Evolutionary conservation across 2,329 filamentous ascomycete genomes (phyloP).

Genomic region (Fonsecaea pedrosoi): DNA sequence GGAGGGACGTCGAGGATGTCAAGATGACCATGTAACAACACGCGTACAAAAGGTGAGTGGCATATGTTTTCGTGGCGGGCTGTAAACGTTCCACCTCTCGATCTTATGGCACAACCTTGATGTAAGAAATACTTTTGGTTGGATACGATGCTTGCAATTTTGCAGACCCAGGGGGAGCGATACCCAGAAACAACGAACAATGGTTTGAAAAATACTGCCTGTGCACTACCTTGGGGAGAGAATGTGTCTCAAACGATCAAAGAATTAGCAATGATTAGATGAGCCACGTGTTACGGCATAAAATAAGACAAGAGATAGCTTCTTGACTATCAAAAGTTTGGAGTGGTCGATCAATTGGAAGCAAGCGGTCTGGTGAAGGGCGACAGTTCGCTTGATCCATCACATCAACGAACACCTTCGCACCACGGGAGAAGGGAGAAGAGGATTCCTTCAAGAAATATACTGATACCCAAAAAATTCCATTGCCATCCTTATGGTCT

Average conservation of each 20-base stretch:
- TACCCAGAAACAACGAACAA: not conserved
- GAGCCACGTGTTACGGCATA: constrained; percentile 2
- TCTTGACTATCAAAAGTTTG: not conserved
- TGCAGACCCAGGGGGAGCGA: not conserved
- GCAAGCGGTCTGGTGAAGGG: not conserved
- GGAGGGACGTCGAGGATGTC: constrained; percentile 10
- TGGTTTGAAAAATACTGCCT: not conserved
- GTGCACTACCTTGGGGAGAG: not conserved
- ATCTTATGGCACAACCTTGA: not conserved
- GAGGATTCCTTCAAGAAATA: not conserved
- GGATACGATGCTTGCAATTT: constrained; percentile 2
- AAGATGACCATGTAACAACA: constrained; percentile 27
- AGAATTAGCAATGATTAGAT: not conserved
- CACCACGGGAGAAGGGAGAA: not conserved
- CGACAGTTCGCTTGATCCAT: not conserved
- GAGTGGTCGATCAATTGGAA: not conserved
- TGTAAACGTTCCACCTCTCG: not conserved
- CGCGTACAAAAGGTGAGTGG: constrained; percentile 6
- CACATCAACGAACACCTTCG: not conserved
- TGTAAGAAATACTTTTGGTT: constrained; percentile 3
- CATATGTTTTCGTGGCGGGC: not conserved
- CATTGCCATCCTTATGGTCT: not conserved
- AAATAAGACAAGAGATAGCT: not conserved
- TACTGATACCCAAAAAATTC: not conserved
- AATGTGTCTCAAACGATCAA: not conserved